Evolutionary conservation across 257 asterid genomes (phyloP).

Genomic region (Capsicum rhomboideum): DNA sequence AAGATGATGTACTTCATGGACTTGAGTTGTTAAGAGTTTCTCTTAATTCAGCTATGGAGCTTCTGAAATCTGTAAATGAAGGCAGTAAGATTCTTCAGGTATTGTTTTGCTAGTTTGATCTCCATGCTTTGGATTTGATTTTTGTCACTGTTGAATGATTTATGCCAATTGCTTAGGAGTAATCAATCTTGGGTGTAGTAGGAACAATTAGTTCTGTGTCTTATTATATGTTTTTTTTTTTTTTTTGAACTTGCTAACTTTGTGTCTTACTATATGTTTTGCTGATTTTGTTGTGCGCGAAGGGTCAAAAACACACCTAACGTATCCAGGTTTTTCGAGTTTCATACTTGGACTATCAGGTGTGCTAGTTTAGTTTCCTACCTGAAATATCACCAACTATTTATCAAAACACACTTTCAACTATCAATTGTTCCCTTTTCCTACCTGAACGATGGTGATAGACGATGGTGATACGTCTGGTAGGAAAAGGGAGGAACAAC

Average conservation of each 20-base stretch:
- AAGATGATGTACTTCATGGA: conserved; percentile 55
- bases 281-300: neutral
- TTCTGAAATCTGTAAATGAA: conserved; percentile 65
- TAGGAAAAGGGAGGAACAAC: no score
- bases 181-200: neutral
- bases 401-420: no score
- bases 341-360: no score
- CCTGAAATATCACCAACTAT: no score
- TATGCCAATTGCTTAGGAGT: neutral
- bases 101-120: neutral
- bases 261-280: neutral
- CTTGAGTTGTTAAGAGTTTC: conserved; percentile 47
- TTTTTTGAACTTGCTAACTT: no score
- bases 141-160: neutral
- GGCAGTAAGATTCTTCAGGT: conserved; percentile 94
- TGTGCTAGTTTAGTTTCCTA: no score
- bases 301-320: no score
- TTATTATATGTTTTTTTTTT: neutral
- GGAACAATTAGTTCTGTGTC: neutral
- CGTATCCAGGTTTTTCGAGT: no score
- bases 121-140: neutral
- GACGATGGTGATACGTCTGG: no score
- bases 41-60: conserved; percentile 53
- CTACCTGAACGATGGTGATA: no score
- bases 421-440: no score